These are phyloP conservation scores for Castanea mollissima DNA, from an alignment of 306 rosid species.

Conservation along the genomic window DNA sequence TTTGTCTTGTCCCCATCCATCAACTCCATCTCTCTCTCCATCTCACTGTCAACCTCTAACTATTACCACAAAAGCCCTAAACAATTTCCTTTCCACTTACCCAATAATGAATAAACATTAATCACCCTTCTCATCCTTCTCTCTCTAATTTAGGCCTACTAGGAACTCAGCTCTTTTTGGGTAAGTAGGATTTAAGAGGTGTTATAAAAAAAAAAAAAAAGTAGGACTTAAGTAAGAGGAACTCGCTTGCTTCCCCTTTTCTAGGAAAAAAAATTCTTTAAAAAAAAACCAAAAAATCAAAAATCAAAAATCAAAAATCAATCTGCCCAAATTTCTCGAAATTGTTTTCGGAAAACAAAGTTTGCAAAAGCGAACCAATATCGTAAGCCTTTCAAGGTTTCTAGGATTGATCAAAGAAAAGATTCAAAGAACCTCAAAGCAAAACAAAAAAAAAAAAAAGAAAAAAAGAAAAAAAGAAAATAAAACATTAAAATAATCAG, in stretches of 20 bases:
- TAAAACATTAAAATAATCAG: background rate
- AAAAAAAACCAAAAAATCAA: background rate
- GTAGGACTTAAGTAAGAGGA: background rate
- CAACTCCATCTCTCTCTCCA: conserved; percentile 23
- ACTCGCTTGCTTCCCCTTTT: conserved; percentile 31
- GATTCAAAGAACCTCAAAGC: conserved; percentile 32
- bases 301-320: too few species aligned
- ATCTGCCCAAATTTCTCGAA: conserved; percentile 23
- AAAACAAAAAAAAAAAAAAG: background rate
- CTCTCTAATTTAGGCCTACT: background rate
- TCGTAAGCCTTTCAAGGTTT: conserved; percentile 44
- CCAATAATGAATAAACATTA: conserved; percentile 18
- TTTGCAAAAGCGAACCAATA: conserved; percentile 28
- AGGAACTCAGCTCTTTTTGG: background rate
- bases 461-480: background rate
- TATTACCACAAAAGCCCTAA: conserved; percentile 54
- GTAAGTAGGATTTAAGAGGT: conserved; percentile 12
- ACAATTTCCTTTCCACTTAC: conserved; percentile 22
- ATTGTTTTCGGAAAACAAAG: conserved; percentile 28
- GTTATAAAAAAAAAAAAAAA: too few species aligned
- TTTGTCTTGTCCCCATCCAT: conserved; percentile 61
- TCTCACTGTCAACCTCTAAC: conserved; percentile 49
- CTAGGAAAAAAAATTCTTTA: conserved; percentile 21
- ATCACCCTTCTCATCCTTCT: conserved; percentile 9
- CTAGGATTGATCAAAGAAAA: conserved; percentile 55